A percentile compares a stretch with the other conserved stretches of the same genome.
Conservation (phyloP, 2,329 filamentous ascomycete genomes). For the Ophiostoma quercus region DNA sequence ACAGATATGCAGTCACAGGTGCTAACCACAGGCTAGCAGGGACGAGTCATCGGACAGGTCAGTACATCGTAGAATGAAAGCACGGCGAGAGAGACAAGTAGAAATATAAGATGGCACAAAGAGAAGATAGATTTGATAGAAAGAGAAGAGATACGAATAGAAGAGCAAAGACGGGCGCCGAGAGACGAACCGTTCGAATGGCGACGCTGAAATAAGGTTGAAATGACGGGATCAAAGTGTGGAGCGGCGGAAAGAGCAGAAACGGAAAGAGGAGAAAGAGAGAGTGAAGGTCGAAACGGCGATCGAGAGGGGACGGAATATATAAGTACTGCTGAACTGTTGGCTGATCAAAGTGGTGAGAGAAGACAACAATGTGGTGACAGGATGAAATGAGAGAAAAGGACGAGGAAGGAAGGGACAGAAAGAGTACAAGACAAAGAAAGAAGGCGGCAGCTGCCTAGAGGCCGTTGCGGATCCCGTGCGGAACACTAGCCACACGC, state of each 20-base stretch:
- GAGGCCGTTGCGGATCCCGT: conserved; percentile 5
- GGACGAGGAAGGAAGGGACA: background rate
- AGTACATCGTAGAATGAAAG: background rate
- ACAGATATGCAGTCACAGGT: conserved; percentile 1
- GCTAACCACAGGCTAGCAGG: background rate
- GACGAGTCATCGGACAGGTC: conserved; percentile 6
- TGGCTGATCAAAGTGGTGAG: background rate
- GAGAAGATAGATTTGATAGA: background rate
- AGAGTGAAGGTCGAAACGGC: background rate
- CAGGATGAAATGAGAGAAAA: background rate
- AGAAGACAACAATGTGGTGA: background rate
- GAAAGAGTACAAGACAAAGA: background rate
- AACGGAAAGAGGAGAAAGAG: background rate
- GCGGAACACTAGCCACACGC: conserved; percentile 14
- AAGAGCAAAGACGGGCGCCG: background rate
- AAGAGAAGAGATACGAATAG: background rate
- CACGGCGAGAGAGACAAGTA: background rate
- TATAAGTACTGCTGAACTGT: background rate
- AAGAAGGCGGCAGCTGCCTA: conserved; percentile 14
- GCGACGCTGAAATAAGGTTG: background rate
- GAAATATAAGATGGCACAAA: background rate
- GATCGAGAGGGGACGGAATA: background rate
- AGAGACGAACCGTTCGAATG: background rate
- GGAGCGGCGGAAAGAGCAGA: background rate
- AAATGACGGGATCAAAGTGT: background rate